A percentile compares a stretch with the other conserved stretches of the same genome.
phyloP scores from a whole-genome alignment of 2,329 filamentous ascomycete species.

The Aspergillus sojae region DNA sequence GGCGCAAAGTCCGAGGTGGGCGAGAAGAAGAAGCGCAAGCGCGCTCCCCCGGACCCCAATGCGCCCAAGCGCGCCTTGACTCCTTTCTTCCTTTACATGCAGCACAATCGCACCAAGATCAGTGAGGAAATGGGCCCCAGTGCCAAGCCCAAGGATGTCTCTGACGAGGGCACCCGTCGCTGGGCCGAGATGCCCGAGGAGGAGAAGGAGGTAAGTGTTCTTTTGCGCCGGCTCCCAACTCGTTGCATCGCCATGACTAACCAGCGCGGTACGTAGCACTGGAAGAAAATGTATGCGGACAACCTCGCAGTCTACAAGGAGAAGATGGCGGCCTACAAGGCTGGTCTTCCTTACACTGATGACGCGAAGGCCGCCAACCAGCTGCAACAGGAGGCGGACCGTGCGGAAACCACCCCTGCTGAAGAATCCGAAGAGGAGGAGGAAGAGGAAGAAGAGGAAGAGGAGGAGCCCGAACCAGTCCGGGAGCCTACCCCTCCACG shows the following conservation, averaged over 20 bases:
- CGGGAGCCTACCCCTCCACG: conserved; percentile 49
- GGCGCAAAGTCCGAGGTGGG: conserved; percentile 51
- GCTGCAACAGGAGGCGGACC: conserved; percentile 46
- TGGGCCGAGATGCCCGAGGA: conserved; percentile 76
- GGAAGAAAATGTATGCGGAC: conserved; percentile 60
- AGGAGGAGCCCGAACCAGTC: conserved; percentile 41
- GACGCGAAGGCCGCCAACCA: conserved; percentile 47
- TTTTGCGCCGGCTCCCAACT: not conserved
- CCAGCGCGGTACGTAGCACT: conserved; percentile 38
- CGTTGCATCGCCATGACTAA: not conserved
- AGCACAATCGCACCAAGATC: conserved; percentile 81
- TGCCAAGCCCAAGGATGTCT: conserved; percentile 81
- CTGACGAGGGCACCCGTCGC: conserved; percentile 81
- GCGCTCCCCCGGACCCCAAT: conserved; percentile 84
- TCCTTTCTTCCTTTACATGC: conserved; percentile 93
- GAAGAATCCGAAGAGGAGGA: conserved; percentile 39
- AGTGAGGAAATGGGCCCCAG: conserved; percentile 74
- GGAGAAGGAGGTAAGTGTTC: conserved; percentile 66
- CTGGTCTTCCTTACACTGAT: conserved; percentile 46
- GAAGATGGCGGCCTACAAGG: conserved; percentile 60
- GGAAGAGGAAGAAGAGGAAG: conserved; percentile 32
- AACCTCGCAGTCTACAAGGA: conserved; percentile 61
- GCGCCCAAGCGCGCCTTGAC: conserved; percentile 93
- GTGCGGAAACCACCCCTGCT: conserved; percentile 34
- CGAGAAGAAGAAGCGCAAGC: conserved; percentile 87